A percentile compares a stretch with the other conserved stretches of the same genome.
phyloP scores from a whole-genome alignment of 495 filamentous ascomycete species.

The Schizothecium vesticola region DNA sequence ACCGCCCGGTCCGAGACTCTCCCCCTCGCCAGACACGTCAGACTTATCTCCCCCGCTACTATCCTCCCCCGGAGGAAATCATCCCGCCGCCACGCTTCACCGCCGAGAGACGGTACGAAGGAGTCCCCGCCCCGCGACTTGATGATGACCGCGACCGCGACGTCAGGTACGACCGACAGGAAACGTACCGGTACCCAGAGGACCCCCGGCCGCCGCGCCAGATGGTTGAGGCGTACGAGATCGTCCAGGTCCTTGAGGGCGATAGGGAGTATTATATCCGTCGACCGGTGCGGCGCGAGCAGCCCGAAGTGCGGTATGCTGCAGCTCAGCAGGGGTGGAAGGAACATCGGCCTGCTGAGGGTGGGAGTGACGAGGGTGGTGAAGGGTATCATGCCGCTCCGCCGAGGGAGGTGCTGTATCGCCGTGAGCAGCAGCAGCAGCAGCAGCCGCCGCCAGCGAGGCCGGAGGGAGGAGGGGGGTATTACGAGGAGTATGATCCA shows the following conservation, averaged over 20 bases:
- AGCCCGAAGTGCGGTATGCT: conserved; percentile 18
- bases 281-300: conserved; percentile 34
- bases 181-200: conserved; percentile 31
- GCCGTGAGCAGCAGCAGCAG: background rate
- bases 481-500: conserved; percentile 41
- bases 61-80: background rate
- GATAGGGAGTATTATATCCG: conserved; percentile 42
- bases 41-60: background rate
- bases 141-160: conserved; percentile 12
- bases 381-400: background rate
- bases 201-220: conserved; percentile 25
- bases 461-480: conserved; percentile 6
- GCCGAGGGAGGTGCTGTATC: background rate
- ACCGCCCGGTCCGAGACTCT: background rate
- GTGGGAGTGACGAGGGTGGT: conserved; percentile 15
- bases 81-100: background rate
- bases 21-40: background rate
- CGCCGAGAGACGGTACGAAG: conserved; percentile 13
- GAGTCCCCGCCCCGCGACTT: conserved; percentile 1
- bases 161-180: conserved; percentile 19
- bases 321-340: conserved; percentile 12
- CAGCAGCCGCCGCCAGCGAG: background rate
- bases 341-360: conserved; percentile 3
- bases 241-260: conserved; percentile 41
- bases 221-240: conserved; percentile 37